These are phyloP conservation scores for Alternaria brassicicola DNA, from an alignment of 2,329 filamentous ascomycete genomes.

Conservation along the genomic window DNA sequence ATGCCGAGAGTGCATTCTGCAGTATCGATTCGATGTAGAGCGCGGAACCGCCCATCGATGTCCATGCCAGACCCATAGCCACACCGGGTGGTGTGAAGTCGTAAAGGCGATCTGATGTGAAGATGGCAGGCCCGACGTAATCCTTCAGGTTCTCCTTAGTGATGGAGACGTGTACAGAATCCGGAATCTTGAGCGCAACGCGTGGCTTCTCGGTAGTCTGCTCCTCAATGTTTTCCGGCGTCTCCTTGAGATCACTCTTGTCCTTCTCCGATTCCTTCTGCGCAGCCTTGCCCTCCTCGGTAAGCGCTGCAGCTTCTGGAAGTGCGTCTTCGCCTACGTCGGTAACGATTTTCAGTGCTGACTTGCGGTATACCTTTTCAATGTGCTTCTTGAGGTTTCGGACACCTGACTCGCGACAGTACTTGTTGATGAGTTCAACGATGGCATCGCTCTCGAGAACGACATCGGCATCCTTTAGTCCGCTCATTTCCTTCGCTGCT, in stretches of 20 bases:
- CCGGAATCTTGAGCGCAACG: conserved; percentile 80
- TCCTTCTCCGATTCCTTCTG: conserved; percentile 74
- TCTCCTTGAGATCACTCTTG: conserved; percentile 66
- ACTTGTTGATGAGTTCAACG: conserved; percentile 96
- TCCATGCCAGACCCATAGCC: conserved; percentile 98
- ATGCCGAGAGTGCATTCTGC: conserved; percentile 76
- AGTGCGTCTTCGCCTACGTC: conserved; percentile 86
- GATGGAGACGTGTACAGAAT: conserved; percentile 84
- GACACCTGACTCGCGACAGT: conserved; percentile 95
- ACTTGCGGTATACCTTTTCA: conserved; percentile 97
- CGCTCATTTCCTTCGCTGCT: conserved; percentile 91
- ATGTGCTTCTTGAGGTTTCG: conserved; percentile 99
- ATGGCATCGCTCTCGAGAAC: conserved; percentile 84
- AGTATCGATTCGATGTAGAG: conserved; percentile 98
- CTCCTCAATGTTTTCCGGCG: conserved; percentile 61
- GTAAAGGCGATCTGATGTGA: conserved; percentile 94
- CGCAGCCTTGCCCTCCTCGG: conserved; percentile 82
- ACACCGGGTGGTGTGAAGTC: conserved; percentile 92
- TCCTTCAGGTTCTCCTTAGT: conserved; percentile 90
- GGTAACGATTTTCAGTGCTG: conserved; percentile 94
- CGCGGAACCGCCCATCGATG: conserved; percentile 92
- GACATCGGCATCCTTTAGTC: conserved; percentile 90
- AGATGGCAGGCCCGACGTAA: conserved; percentile 94
- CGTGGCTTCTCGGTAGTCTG: conserved; percentile 71
- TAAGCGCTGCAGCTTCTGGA: conserved; percentile 80